phyloP scores from a whole-genome alignment of 495 filamentous ascomycete species.

The Tuber borchii region DNA sequence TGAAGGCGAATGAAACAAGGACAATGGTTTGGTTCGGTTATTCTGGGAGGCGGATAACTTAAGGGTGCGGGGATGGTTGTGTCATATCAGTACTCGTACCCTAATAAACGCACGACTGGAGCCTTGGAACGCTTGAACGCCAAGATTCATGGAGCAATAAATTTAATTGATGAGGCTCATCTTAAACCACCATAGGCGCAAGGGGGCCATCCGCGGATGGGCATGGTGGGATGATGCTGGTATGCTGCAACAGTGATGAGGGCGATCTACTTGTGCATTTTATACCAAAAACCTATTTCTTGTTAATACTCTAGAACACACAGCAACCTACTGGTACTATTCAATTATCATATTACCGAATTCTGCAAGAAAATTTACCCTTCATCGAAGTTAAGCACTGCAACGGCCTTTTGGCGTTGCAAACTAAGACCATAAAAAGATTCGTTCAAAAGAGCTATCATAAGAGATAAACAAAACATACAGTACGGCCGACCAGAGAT shows the following conservation, averaged over 20 bases:
- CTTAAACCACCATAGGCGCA: neutral
- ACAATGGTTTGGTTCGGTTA: neutral
- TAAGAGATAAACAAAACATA: no score
- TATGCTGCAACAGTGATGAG: neutral
- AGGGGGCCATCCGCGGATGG: neutral
- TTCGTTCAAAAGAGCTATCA: no score
- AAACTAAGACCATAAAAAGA: no score
- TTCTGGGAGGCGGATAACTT: neutral
- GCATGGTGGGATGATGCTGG: neutral
- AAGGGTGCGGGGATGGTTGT: neutral
- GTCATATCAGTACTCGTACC: neutral
- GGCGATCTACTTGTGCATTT: neutral
- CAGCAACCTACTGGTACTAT: neutral
- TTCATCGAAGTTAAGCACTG: no score
- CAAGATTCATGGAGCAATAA: neutral
- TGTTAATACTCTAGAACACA: neutral
- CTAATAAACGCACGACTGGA: neutral
- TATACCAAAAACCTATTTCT: neutral
- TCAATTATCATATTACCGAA: neutral
- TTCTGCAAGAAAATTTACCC: neutral
- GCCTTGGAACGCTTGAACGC: neutral
- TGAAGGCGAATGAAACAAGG: neutral
- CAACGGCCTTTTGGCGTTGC: no score
- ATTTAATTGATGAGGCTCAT: neutral
- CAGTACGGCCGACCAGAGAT: no score